A percentile compares a stretch with the other conserved stretches of the same genome.
Conservation (phyloP, 2,329 filamentous ascomycete species). For the Fusarium pseudograminearum region DNA sequence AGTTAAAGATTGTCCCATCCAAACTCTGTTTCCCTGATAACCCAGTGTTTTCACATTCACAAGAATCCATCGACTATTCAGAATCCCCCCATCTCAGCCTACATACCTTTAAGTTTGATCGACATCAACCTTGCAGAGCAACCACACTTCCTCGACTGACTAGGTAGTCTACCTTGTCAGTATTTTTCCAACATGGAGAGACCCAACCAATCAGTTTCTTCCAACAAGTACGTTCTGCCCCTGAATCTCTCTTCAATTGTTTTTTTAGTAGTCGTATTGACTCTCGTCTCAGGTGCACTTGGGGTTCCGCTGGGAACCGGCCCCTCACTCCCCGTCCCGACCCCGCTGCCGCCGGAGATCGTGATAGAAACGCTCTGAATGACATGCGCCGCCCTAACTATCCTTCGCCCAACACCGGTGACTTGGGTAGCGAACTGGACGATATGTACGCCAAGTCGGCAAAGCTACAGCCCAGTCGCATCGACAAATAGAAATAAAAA, state of each 20-base stretch:
- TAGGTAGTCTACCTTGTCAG: neutral
- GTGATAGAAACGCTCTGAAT: neutral
- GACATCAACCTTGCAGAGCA: neutral
- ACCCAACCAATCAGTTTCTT: neutral
- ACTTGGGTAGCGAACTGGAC: neutral
- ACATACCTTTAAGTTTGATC: neutral
- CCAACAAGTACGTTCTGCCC: neutral
- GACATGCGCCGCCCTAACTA: neutral
- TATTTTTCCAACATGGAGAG: neutral
- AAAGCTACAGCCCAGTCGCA: neutral
- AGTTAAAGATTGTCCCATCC: neutral
- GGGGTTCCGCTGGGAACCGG: constrained; percentile 3
- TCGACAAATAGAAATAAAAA: neutral
- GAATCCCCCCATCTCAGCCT: neutral
- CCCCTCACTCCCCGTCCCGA: neutral
- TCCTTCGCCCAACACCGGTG: neutral
- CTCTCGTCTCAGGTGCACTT: neutral
- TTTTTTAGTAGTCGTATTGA: neutral
- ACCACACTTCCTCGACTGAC: neutral
- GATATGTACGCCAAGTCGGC: neutral
- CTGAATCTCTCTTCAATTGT: neutral
- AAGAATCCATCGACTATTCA: neutral
- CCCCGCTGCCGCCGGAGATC: neutral
- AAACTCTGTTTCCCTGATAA: neutral
- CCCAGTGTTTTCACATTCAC: neutral